These are phyloP conservation scores for Thelonectria blattea DNA, from an alignment of 2,329 filamentous ascomycete species.

Conservation along the genomic window DNA sequence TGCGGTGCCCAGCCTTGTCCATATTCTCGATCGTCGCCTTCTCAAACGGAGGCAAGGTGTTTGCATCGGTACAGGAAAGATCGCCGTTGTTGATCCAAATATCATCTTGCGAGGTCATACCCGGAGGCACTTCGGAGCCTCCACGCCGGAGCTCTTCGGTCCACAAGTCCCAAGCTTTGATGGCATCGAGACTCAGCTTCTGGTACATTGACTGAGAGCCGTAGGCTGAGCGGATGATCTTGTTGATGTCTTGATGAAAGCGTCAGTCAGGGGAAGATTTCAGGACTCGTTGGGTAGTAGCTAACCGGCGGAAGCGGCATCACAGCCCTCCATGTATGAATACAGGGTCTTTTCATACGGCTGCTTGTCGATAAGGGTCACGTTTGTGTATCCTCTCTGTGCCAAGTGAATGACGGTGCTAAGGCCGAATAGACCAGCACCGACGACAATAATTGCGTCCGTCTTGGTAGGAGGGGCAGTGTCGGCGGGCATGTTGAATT, in stretches of 20 bases:
- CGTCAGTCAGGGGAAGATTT: background rate
- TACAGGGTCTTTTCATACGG: constrained; percentile 48
- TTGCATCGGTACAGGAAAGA: constrained; percentile 1
- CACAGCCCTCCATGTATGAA: constrained; percentile 47
- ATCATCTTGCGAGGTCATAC: background rate
- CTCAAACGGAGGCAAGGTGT: constrained; percentile 6
- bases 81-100: constrained; percentile 17
- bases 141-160: constrained; percentile 1
- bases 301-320: constrained; percentile 45
- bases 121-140: constrained; percentile 1
- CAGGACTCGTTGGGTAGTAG: no score
- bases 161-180: constrained; percentile 10
- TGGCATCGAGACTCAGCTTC: constrained; percentile 10
- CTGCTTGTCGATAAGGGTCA: constrained; percentile 56
- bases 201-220: constrained; percentile 11
- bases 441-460: constrained; percentile 13
- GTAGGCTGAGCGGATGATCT: constrained; percentile 15
- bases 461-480: background rate
- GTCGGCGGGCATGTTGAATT: background rate
- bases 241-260: constrained; percentile 2
- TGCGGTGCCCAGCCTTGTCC: background rate
- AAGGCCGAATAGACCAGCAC: constrained; percentile 38
- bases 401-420: constrained; percentile 41
- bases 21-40: constrained; percentile 10
- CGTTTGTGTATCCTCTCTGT: constrained; percentile 49